Evolutionary conservation across 139 green algal species (phyloP).

Genomic region (Micromonas commoda): DNA sequence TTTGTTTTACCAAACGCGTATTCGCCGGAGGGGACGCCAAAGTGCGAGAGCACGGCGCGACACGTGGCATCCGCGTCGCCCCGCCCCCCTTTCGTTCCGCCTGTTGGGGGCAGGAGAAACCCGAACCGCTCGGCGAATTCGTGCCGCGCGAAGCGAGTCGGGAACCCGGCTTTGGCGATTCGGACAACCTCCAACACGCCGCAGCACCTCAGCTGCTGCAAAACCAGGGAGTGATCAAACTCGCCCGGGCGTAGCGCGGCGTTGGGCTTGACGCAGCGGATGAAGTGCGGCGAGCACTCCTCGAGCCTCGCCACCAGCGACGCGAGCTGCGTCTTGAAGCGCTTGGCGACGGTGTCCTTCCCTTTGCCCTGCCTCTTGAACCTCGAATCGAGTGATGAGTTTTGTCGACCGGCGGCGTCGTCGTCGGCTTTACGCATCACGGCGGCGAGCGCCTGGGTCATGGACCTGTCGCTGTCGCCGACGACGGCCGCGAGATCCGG

Average conservation of each 20-base stretch:
- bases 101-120: slow-evolving; percentile 17
- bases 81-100: not conserved
- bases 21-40: slow-evolving; percentile 47
- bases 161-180: slow-evolving; percentile 29
- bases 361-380: not conserved
- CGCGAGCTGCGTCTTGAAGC: slow-evolving; percentile 67
- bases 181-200: slow-evolving; percentile 35
- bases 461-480: not conserved
- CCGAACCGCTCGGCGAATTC: slow-evolving; percentile 25
- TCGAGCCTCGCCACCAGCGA: slow-evolving; percentile 67
- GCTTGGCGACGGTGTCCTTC: slow-evolving; percentile 49
- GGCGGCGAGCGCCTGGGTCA: too few relatives aligned
- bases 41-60: slow-evolving; percentile 53
- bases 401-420: not conserved
- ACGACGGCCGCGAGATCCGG: slow-evolving; percentile 6
- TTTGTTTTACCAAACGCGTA: slow-evolving; percentile 67
- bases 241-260: not conserved
- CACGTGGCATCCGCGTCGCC: slow-evolving; percentile 33
- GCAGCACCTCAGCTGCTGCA: slow-evolving; percentile 36
- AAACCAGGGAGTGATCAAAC: slow-evolving; percentile 25
- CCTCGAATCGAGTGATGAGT: not conserved
- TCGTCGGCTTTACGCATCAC: too few relatives aligned
- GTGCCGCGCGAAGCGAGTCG: slow-evolving; percentile 21
- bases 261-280: slow-evolving; percentile 42
- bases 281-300: slow-evolving; percentile 33